A percentile compares a stretch with the other conserved stretches of the same genome.
Evolutionary conservation across 1,284 basidiomycete species (phyloP).

Genomic region (Naganishia sp.): DNA sequence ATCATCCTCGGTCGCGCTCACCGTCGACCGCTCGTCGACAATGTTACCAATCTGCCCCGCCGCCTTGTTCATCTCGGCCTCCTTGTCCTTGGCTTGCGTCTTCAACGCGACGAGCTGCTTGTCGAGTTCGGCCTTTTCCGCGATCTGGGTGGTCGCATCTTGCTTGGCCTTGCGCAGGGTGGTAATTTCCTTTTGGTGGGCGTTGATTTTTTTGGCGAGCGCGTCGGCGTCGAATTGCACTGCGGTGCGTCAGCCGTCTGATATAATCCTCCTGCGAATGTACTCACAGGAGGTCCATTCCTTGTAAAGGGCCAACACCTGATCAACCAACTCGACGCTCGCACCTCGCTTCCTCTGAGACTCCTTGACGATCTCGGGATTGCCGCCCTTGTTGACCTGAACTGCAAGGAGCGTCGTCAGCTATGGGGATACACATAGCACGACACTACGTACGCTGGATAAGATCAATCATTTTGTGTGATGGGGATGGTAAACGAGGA

Average conservation of each 20-base stretch:
- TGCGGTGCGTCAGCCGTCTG: background rate
- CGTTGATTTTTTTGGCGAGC: constrained; percentile 66
- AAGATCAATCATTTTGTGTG: constrained; percentile 51
- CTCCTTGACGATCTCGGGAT: constrained; percentile 87
- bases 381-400: constrained; percentile 76
- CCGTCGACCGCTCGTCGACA: constrained; percentile 61
- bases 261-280: too few species aligned
- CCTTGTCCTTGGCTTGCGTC: constrained; percentile 65
- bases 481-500: background rate
- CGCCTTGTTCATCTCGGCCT: constrained; percentile 70
- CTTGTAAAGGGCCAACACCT: constrained; percentile 87
- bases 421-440: background rate
- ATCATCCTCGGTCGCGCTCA: constrained; percentile 66
- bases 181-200: constrained; percentile 89
- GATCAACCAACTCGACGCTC: constrained; percentile 86
- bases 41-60: constrained; percentile 88
- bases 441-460: constrained; percentile 45
- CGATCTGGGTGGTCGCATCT: constrained; percentile 80
- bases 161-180: constrained; percentile 95
- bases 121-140: constrained; percentile 76
- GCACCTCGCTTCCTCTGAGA: constrained; percentile 90
- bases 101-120: constrained; percentile 74
- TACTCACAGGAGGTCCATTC: constrained; percentile 87
- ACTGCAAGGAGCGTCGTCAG: constrained; percentile 39
- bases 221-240: constrained; percentile 34